Evolutionary conservation across 2,329 filamentous ascomycete genomes (phyloP).

Genomic region (Pseudogymnoascus sp.): DNA sequence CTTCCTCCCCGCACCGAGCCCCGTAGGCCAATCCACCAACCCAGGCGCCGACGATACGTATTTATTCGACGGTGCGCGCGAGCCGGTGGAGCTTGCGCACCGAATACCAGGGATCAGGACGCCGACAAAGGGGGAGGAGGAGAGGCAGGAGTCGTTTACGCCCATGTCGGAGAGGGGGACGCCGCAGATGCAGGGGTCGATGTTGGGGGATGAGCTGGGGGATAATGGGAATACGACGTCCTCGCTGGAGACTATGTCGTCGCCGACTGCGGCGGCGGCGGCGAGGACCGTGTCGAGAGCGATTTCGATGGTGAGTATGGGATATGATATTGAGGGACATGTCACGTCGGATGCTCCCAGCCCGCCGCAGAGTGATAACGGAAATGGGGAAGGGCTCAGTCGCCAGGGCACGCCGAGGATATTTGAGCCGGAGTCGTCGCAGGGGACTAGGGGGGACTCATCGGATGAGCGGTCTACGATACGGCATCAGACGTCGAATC

Average conservation of each 20-base stretch:
- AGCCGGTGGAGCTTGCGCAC: conserved; percentile 16
- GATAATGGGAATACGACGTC: conserved; percentile 37
- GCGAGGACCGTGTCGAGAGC: conserved; percentile 45
- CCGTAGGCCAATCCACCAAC: conserved; percentile 38
- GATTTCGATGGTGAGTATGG: conserved; percentile 36
- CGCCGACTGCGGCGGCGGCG: conserved; percentile 46
- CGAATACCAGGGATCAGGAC: neutral
- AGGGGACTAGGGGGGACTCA: conserved; percentile 11
- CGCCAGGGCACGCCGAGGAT: neutral
- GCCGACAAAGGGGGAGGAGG: neutral
- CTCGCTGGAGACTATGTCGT: conserved; percentile 44
- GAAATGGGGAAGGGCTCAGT: neutral
- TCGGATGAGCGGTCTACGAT: conserved; percentile 20
- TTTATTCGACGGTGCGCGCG: conserved; percentile 42
- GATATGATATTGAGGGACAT: conserved; percentile 13
- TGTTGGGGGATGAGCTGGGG: conserved; percentile 4
- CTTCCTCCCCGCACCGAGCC: conserved; percentile 50
- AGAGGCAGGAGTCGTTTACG: neutral
- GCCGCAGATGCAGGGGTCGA: neutral
- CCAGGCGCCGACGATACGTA: conserved; percentile 49
- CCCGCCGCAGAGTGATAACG: neutral
- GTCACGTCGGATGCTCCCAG: conserved; percentile 7
- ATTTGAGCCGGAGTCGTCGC: neutral
- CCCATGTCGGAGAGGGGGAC: neutral
- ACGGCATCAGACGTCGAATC: conserved; percentile 29